Evolutionary conservation across 495 filamentous ascomycete genomes (phyloP).

Genomic region (Penicillium macrosclerotiorum): DNA sequence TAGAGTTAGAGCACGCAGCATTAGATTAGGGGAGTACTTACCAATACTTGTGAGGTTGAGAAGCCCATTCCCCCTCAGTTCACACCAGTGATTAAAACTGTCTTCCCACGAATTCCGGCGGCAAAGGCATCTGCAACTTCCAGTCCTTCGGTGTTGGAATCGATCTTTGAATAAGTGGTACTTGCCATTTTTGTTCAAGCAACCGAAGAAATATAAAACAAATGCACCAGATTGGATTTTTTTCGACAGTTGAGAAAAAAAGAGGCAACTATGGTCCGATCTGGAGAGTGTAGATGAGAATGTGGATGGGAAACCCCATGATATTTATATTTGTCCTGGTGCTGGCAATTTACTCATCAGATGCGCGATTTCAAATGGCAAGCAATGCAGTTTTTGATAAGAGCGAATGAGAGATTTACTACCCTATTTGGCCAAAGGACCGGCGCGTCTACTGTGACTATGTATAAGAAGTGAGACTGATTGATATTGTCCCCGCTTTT

Average conservation of each 20-base stretch:
- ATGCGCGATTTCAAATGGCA: neutral
- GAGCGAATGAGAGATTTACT: conserved; percentile 13
- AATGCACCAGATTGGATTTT: neutral
- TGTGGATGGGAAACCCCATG: neutral
- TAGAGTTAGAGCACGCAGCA: neutral
- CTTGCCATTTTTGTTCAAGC: conserved; percentile 13
- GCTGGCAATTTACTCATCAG: neutral
- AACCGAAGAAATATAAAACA: neutral
- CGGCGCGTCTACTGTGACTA: neutral
- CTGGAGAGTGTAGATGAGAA: neutral
- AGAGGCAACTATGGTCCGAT: too few relatives aligned
- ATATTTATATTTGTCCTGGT: neutral
- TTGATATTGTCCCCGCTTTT: too few relatives aligned
- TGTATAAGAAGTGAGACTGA: too few relatives aligned
- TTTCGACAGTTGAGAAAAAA: too few relatives aligned
- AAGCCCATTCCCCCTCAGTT: conserved; percentile 42
- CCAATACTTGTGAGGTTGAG: conserved; percentile 40
- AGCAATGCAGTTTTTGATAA: too few relatives aligned
- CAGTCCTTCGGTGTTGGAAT: conserved; percentile 32
- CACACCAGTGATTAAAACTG: conserved; percentile 42
- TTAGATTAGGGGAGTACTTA: conserved; percentile 25
- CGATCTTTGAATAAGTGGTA: conserved; percentile 39
- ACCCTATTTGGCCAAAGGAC: conserved; percentile 1
- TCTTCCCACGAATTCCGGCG: conserved; percentile 33
- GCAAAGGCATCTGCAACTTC: conserved; percentile 42